Percentiles rank a stretch among this genome's conserved stretches.
Conservation (phyloP, 768 basidiomycete species). For the Gymnopilus dilepis region DNA sequence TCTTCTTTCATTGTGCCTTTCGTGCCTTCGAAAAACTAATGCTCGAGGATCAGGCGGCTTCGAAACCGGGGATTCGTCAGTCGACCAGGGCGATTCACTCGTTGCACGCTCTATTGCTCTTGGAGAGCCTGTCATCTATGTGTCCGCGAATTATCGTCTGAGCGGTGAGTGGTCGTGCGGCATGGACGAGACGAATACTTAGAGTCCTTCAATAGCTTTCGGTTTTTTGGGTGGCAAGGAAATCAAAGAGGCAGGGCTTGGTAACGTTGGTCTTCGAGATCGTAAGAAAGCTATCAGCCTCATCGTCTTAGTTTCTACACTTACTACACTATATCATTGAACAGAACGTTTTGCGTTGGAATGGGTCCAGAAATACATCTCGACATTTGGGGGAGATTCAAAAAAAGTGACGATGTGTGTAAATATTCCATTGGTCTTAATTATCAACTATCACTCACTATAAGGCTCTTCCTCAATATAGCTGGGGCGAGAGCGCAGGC, state of each 20-base stretch:
- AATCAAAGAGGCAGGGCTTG: conserved; percentile 13
- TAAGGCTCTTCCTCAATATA: conserved; percentile 4
- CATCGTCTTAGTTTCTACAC: conserved; percentile 1
- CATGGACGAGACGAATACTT: neutral
- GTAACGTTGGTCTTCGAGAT: conserved; percentile 17
- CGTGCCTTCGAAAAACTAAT: too few species aligned
- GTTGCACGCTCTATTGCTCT: conserved; percentile 19
- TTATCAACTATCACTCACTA: neutral
- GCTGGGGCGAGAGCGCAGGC: conserved; percentile 50
- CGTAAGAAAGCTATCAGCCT: too few species aligned
- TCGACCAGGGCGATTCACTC: conserved; percentile 12
- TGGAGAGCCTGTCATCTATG: conserved; percentile 18
- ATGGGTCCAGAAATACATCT: conserved; percentile 61
- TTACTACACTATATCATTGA: neutral
- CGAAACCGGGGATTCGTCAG: conserved; percentile 9
- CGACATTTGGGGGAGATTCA: conserved; percentile 58
- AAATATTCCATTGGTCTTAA: too few species aligned
- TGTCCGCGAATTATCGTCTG: conserved; percentile 18
- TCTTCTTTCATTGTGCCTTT: too few species aligned
- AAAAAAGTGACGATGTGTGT: conserved; percentile 47
- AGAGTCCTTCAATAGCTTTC: neutral
- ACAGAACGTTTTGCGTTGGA: conserved; percentile 51
- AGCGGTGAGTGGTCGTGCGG: neutral
- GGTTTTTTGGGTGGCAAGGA: conserved; percentile 18
- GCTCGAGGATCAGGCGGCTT: conserved; percentile 9